Base-by-base conservation (phyloP, 805 yeast genomes). In the Nadsonia fulvescens region DNA sequence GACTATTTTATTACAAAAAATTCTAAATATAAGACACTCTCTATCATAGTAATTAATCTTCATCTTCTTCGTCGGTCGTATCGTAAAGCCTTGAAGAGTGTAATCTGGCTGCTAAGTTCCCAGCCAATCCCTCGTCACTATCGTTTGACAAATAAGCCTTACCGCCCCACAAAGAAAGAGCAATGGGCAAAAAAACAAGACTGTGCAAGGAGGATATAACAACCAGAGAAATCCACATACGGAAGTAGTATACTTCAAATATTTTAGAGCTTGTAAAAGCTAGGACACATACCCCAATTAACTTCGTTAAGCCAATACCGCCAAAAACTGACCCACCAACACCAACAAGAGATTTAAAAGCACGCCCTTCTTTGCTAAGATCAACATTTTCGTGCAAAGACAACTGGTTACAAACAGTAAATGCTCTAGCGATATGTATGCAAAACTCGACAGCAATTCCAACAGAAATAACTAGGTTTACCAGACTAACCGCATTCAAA, bases 381-480 rank as follows among this genome's bases (percentile, higher is more conserved):
- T 42, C 51, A 25, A 37, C 22, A 10, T 28, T 21, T 7, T 22
- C 22, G 5, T 27, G 29, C 11, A 25, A 27, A 3, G 29, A 27
- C 22, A 22, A 22, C 12, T 24, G 20, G 33, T 45, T 27, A 35
- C 37, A 50, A 16, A 56, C 54, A 14, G 75, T 63, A 47, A 70
- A 86, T 2, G 89, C 81, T 31, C 89, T 58, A 1, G 81, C 75
- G 29, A 89, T 62, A 47, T 86, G 96, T 17, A 76, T 66, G 32
- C 93, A 81, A 44, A 86, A 89, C 49, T 89, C 98, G 18, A 89
- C 93, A 2, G 89, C 83, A 18, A 86, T 54, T 0, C 98, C 98
- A 3, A 75, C 70, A 46, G 95, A 86, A n/a, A 86, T 86, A 18
- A 89, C 62, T 30, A 86, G 58, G 39, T 86, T 86, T 11, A 89